Evolutionary conservation across 148 eudicot species (phyloP).

Genomic region (Nepenthes mirabilis): DNA sequence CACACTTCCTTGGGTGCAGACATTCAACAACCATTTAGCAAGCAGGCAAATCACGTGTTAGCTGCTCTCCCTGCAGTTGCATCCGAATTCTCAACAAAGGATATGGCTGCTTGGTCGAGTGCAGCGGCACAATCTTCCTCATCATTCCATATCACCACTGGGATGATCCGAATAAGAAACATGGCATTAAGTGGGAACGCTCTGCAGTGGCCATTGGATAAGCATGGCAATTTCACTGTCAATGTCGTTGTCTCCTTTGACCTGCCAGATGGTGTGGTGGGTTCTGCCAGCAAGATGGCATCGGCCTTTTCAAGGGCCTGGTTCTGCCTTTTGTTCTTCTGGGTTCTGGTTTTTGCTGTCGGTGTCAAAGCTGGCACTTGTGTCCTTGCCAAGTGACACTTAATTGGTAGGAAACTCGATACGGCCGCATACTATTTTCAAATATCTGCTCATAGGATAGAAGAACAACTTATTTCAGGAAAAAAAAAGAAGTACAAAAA

Average conservation of each 20-base stretch:
- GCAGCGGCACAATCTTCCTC: conserved; percentile 39
- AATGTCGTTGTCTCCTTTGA: conserved; percentile 53
- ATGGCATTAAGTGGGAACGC: conserved; percentile 10
- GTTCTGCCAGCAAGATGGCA: conserved; percentile 21
- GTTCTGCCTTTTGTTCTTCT: conserved; percentile 32
- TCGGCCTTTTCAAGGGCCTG: conserved; percentile 28
- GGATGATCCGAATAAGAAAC: conserved; percentile 31
- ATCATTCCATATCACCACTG: conserved; percentile 49
- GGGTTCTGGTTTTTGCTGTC: conserved; percentile 37
- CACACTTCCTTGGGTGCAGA: conserved; percentile 29
- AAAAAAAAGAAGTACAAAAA: too few species aligned
- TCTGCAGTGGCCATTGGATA: conserved; percentile 29
- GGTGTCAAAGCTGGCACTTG: conserved; percentile 40
- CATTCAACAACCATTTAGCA: conserved; percentile 27
- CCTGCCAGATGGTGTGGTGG: conserved; percentile 16
- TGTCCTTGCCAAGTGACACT: conserved; percentile 29
- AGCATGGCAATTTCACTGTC: conserved; percentile 25
- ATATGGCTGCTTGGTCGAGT: conserved; percentile 29
- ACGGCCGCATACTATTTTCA: too few species aligned
- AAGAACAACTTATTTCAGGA: too few species aligned
- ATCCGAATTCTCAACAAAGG: conserved; percentile 65
- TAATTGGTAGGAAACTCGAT: too few species aligned
- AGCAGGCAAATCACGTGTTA: conserved; percentile 47
- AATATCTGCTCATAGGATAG: too few species aligned
- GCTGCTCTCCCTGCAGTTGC: conserved; percentile 82